Conservation (phyloP, 2,329 filamentous ascomycete species). For the Claviceps digitariae region DNA sequence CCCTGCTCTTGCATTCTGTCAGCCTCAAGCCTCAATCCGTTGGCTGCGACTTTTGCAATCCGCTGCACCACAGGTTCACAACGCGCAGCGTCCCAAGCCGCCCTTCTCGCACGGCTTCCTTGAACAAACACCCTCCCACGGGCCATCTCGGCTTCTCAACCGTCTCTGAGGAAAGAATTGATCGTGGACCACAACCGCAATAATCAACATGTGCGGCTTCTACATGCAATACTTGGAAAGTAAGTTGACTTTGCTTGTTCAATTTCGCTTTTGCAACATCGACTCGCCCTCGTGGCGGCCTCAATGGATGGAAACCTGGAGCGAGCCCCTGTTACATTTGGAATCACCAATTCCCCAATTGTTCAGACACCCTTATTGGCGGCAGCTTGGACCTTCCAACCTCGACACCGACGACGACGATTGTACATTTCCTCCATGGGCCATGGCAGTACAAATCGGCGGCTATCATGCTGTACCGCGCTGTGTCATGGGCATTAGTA, state of each 20-base stretch:
- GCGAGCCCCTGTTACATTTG: not conserved
- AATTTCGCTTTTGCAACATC: not conserved
- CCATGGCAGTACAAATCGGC: not conserved
- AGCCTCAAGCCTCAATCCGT: not conserved
- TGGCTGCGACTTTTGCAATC: not conserved
- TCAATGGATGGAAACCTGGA: not conserved
- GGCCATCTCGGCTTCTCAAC: not conserved
- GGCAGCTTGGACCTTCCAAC: not conserved
- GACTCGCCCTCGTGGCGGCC: not conserved
- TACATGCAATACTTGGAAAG: constrained; percentile 64
- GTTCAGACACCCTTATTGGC: not conserved
- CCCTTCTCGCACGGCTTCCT: not conserved
- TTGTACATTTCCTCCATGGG: not conserved
- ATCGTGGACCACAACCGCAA: constrained; percentile 3
- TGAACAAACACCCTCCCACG: no score
- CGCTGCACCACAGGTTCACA: not conserved
- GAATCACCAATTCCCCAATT: not conserved
- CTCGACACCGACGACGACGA: not conserved
- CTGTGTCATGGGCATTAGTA: not conserved
- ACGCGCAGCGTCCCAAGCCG: not conserved
- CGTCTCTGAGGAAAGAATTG: not conserved
- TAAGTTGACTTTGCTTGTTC: constrained; percentile 33
- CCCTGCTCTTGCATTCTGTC: constrained; percentile 4
- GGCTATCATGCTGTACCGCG: constrained; percentile 1
- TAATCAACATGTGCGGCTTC: constrained; percentile 44